Conservation (phyloP, 2,329 filamentous ascomycete species). For the Talaromyces sp. region DNA sequence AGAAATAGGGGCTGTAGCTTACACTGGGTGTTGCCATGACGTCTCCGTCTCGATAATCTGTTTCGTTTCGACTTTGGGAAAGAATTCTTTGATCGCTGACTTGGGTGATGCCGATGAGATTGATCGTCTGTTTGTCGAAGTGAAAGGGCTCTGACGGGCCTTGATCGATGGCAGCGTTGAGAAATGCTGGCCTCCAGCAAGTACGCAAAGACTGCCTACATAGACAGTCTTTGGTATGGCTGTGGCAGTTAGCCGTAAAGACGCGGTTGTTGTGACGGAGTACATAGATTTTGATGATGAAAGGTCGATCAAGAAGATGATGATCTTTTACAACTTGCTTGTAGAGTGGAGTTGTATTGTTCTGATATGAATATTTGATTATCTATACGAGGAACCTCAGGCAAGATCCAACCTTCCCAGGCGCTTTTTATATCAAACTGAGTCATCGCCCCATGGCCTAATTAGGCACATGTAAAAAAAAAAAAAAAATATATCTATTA, state of each 20-base stretch:
- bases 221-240: slow-evolving; percentile 25
- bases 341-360: background rate
- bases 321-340: background rate
- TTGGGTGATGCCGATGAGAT: slow-evolving; percentile 34
- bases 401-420: background rate
- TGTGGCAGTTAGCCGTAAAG: slow-evolving; percentile 27
- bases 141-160: slow-evolving; percentile 24
- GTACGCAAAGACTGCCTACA: slow-evolving; percentile 8
- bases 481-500: background rate
- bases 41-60: slow-evolving; percentile 62
- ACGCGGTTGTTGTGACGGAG: slow-evolving; percentile 24
- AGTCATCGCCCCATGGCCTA: background rate
- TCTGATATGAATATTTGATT: background rate
- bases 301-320: background rate
- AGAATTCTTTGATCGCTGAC: slow-evolving; percentile 49
- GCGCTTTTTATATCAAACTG: slow-evolving; percentile 8
- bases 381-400: background rate
- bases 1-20: slow-evolving; percentile 24
- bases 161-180: slow-evolving; percentile 27
- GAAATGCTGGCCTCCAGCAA: slow-evolving; percentile 16
- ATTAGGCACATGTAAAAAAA: background rate
- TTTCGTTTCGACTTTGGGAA: slow-evolving; percentile 56
- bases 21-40: slow-evolving; percentile 66
- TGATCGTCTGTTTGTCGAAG: slow-evolving; percentile 19
- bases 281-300: slow-evolving; percentile 18